A percentile compares a stretch with the other conserved stretches of the same genome.
Evolutionary conservation across 2,329 filamentous ascomycete genomes (phyloP).

Genomic region (Monilinia fructicola): DNA sequence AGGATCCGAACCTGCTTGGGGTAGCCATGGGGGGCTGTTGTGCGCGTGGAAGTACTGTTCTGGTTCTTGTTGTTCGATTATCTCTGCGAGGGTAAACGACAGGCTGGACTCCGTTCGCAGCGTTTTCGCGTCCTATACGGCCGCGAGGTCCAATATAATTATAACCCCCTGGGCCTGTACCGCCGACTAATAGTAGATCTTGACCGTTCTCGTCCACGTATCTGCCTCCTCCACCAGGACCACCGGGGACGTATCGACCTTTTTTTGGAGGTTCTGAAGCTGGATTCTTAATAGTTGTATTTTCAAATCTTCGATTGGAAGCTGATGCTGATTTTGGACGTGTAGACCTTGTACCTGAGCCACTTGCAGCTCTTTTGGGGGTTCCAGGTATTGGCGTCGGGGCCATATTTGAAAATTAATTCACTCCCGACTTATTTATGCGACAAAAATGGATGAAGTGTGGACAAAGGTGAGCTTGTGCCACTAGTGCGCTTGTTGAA

Average conservation of each 20-base stretch:
- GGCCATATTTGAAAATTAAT: slow-evolving; percentile 22
- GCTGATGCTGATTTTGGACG: slow-evolving; percentile 35
- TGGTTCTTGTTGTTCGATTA: slow-evolving; percentile 57
- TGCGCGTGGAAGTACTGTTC: slow-evolving; percentile 52
- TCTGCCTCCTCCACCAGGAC: slow-evolving; percentile 79
- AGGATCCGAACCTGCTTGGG: slow-evolving; percentile 34
- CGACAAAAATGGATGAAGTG: slow-evolving; percentile 18
- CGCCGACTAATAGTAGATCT: slow-evolving; percentile 54
- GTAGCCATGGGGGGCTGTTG: slow-evolving; percentile 48
- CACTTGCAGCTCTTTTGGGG: slow-evolving; percentile 22
- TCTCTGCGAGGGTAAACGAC: slow-evolving; percentile 50
- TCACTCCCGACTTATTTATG: slow-evolving; percentile 7
- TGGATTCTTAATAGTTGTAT: slow-evolving; percentile 30
- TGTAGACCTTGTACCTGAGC: slow-evolving; percentile 24
- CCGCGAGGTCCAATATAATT: slow-evolving; percentile 53
- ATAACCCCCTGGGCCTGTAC: slow-evolving; percentile 50
- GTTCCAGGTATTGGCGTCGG: slow-evolving; percentile 22
- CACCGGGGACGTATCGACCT: slow-evolving; percentile 78
- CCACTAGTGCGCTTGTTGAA: slow-evolving; percentile 9
- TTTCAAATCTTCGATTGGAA: slow-evolving; percentile 30
- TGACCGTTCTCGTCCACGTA: slow-evolving; percentile 73
- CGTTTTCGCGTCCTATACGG: slow-evolving; percentile 52
- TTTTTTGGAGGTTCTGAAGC: slow-evolving; percentile 56
- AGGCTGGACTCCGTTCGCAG: slow-evolving; percentile 47
- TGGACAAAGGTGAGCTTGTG: slow-evolving; percentile 21